phyloP scores from a whole-genome alignment of 108 stramenopile genomes.

The Skeletonema marinoi region DNA sequence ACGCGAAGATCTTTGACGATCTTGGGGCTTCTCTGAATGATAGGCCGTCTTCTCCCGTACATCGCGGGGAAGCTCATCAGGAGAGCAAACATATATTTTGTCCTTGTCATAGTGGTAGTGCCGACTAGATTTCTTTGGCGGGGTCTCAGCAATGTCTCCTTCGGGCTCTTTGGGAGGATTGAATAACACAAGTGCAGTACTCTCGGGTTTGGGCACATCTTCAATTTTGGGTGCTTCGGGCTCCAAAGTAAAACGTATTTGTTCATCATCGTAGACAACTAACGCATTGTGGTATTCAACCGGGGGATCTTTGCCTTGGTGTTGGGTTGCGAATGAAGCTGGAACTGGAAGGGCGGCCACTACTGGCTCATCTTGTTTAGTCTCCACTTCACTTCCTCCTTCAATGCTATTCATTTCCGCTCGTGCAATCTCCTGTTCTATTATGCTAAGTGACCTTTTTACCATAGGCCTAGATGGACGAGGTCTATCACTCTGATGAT shows the following conservation, averaged over 20 bases:
- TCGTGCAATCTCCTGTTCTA: neutral
- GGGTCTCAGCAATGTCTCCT: neutral
- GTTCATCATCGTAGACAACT: neutral
- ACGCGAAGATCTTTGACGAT: neutral
- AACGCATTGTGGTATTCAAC: neutral
- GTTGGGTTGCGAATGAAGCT: neutral
- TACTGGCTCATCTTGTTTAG: neutral
- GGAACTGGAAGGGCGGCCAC: neutral
- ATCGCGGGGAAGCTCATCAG: neutral
- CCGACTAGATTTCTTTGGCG: neutral
- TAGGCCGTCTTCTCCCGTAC: neutral
- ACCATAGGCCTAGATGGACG: neutral
- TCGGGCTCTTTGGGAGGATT: neutral
- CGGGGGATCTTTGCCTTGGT: neutral
- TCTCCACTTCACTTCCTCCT: neutral
- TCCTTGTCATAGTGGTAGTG: neutral
- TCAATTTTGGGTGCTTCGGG: neutral
- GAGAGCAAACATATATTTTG: neutral
- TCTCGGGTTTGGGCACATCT: neutral
- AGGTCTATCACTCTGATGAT: neutral
- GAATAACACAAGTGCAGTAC: neutral
- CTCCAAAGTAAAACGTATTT: neutral
- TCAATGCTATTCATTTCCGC: neutral
- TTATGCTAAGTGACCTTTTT: neutral
- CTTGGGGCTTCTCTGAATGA: neutral